Evolutionary conservation across 2,329 filamentous ascomycete genomes (phyloP).

Genomic region (Talaromyces funiculosus): DNA sequence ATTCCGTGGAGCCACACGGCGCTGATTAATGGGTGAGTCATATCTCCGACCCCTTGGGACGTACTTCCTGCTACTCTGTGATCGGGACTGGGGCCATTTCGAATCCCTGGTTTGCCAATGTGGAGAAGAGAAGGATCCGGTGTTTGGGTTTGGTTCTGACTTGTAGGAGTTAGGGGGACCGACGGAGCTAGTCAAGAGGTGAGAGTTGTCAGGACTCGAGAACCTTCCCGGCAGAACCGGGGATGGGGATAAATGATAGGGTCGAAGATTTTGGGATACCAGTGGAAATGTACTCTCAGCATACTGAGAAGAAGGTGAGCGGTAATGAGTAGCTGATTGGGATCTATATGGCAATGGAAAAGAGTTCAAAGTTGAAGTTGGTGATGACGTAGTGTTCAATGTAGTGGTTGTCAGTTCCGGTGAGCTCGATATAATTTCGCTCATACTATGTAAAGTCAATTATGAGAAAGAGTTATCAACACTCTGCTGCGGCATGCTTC

Average conservation of each 20-base stretch:
- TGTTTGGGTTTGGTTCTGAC: neutral
- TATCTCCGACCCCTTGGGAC: neutral
- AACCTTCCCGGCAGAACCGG: neutral
- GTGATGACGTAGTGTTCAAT: neutral
- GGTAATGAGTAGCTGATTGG: slow-evolving; percentile 1
- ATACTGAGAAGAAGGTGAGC: neutral
- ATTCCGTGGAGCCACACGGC: neutral
- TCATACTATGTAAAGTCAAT: neutral
- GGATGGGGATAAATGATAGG: neutral
- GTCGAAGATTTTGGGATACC: slow-evolving; percentile 2
- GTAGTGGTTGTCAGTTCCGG: neutral
- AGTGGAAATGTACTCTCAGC: slow-evolving; percentile 2
- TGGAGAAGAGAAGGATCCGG: neutral
- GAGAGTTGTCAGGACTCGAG: neutral
- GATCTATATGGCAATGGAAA: slow-evolving; percentile 13
- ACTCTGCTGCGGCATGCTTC: neutral
- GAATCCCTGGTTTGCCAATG: neutral
- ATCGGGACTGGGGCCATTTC: slow-evolving; percentile 7
- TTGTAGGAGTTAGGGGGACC: neutral
- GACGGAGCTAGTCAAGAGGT: neutral
- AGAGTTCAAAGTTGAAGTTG: neutral
- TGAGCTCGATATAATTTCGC: neutral
- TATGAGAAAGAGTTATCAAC: neutral
- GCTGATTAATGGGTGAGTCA: neutral
- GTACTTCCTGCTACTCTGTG: slow-evolving; percentile 7